Base-by-base conservation (phyloP, 1,139 yeast species). In the Yamadazyma mexicana region DNA sequence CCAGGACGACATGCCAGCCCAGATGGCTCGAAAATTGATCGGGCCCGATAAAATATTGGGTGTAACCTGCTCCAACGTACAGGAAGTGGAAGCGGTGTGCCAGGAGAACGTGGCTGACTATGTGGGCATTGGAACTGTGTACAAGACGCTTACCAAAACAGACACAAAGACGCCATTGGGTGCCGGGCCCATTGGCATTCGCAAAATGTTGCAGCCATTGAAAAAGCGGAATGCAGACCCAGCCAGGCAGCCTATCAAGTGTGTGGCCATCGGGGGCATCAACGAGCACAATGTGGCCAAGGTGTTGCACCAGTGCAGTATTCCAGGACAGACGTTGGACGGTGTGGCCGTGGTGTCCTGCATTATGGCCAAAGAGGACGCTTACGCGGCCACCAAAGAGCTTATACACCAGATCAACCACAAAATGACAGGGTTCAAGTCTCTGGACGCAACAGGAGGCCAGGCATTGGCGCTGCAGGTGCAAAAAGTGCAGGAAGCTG, bases 291-390 rank as follows among this genome's bases (percentile, higher is more conserved):
- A 87, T 58, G 77, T 81, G 2, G 71, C 75, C 17, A 66, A 77
- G 31, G 85, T 85, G 1, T 46, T 81, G 42, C 70, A 64, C 43
- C 77, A 77, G 34, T 66, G 84, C 30, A 55, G 68, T 0, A 59
- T 75, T 17, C 70, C 73, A 0, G 78, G 70, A 2, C 72, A 74
- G 45, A 52, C 63, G 0, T 59, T 85, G 4, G 89, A 86, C 54
- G 97, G 97, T 11, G 79, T 86, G 14, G 94, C 96, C 0, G 81
- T 88, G 12, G 97, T 88, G 2, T 86, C 95, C 6, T 84, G 89
- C 54, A 84, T 88, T 23, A 87, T 88, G 85, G 92, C 91, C 0
- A 66, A 75, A 2, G 50, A 54, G 8, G 76, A 81, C 47, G 84
- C 95, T 0, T 76, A 63, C 0, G 44, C 50, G 5, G 82, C 88